Conservation (phyloP, 2,329 filamentous ascomycete species). For the Immersiporthe knoxdaviesiana region DNA sequence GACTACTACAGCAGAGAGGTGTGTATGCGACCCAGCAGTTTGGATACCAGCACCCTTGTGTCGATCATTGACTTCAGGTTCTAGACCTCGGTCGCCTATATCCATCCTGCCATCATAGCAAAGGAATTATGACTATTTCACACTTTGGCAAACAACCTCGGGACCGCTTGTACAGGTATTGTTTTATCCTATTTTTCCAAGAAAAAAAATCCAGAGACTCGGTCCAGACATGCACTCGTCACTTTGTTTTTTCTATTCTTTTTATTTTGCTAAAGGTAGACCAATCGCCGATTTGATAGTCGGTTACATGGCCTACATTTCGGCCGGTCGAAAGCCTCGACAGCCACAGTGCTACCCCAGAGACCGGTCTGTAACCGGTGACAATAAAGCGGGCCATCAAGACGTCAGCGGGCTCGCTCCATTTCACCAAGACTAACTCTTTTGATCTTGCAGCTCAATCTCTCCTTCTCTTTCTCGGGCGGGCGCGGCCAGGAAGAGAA, state of each 20-base stretch:
- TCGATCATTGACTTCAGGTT: conserved; percentile 19
- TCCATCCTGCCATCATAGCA: neutral
- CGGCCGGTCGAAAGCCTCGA: neutral
- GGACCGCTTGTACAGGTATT: neutral
- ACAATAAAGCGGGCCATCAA: neutral
- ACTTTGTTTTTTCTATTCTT: too few relatives aligned
- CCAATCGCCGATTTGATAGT: conserved; percentile 8
- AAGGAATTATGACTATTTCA: conserved; percentile 1
- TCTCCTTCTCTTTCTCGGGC: too few relatives aligned
- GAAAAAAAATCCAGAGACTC: neutral
- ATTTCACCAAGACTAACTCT: neutral
- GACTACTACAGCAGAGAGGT: neutral
- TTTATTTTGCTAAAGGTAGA: neutral
- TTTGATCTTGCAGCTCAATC: neutral
- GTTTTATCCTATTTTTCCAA: too few relatives aligned
- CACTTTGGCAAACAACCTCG: neutral
- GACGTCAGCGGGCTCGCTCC: neutral
- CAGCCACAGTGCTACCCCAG: conserved; percentile 21
- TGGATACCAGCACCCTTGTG: conserved; percentile 26
- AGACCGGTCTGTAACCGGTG: neutral
- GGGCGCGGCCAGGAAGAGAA: neutral
- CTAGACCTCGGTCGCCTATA: conserved; percentile 9
- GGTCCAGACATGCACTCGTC: neutral
- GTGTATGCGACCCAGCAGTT: conserved; percentile 18
- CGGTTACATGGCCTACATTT: conserved; percentile 22